Percentiles rank a stretch among this genome's conserved stretches.
These are phyloP conservation scores for Suillus discolor DNA, from an alignment of 768 basidiomycete genomes.

Conservation along the genomic window DNA sequence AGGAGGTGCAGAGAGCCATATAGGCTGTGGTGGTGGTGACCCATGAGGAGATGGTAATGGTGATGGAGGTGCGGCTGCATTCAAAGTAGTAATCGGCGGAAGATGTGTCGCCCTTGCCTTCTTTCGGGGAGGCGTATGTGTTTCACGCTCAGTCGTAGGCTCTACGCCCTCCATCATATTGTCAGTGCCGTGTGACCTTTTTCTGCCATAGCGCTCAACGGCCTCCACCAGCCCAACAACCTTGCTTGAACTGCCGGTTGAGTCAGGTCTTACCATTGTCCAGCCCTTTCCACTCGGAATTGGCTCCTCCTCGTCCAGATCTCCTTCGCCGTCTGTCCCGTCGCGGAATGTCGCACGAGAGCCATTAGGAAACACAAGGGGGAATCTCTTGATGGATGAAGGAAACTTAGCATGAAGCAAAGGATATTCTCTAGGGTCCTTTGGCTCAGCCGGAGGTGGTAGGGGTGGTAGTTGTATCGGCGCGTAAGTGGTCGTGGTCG, in stretches of 20 bases:
- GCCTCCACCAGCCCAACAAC: conserved; percentile 75
- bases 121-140: conserved; percentile 66
- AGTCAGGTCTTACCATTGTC: conserved; percentile 73
- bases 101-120: conserved; percentile 66
- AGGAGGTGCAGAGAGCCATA: conserved; percentile 84
- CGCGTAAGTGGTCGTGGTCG: conserved; percentile 86
- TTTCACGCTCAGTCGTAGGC: conserved; percentile 47
- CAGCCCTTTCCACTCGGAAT: conserved; percentile 68
- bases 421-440: conserved; percentile 80
- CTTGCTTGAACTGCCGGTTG: conserved; percentile 47
- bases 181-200: conserved; percentile 56
- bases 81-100: conserved; percentile 64
- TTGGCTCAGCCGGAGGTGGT: conserved; percentile 69
- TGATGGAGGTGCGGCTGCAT: conserved; percentile 78
- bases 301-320: conserved; percentile 74
- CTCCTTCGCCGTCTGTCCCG: conserved; percentile 60
- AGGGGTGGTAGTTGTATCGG: conserved; percentile 82
- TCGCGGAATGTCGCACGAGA: conserved; percentile 79
- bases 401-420: conserved; percentile 78
- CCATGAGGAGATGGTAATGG: conserved; percentile 86
- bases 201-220: conserved; percentile 76
- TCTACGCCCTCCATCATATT: conserved; percentile 78
- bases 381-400: conserved; percentile 69
- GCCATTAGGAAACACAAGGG: conserved; percentile 80
- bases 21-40: conserved; percentile 73